Evolutionary conservation across 306 rosid genomes (phyloP).

Genomic region (Malus domestica): ASM211411v1 NC_041803.1:2015501-2016000

Average conservation of each 20-base stretch:
- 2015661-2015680: not conserved
- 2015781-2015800: not conserved
- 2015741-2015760: not conserved
- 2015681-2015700: not conserved
- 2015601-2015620: conserved; percentile 29
- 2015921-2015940: not conserved
- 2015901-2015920: not conserved
- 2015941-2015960: not conserved
- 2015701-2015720: not conserved
- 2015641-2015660: not conserved
- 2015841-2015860: not conserved
- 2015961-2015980: not conserved
- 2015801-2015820: not conserved
- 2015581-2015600: conserved; percentile 42
- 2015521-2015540: conserved; percentile 53
- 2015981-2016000: not conserved
- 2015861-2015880: not conserved
- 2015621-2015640: not conserved
- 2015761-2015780: not conserved
- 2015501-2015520: conserved; percentile 55
- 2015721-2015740: not conserved
- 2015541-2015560: conserved; percentile 41
- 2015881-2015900: not conserved
- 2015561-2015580: conserved; percentile 37
- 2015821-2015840: not conserved